These are phyloP conservation scores for Pythium vanterpoolii DNA, from an alignment of 352 stramenopile genomes.

Conservation along the genomic window DNA sequence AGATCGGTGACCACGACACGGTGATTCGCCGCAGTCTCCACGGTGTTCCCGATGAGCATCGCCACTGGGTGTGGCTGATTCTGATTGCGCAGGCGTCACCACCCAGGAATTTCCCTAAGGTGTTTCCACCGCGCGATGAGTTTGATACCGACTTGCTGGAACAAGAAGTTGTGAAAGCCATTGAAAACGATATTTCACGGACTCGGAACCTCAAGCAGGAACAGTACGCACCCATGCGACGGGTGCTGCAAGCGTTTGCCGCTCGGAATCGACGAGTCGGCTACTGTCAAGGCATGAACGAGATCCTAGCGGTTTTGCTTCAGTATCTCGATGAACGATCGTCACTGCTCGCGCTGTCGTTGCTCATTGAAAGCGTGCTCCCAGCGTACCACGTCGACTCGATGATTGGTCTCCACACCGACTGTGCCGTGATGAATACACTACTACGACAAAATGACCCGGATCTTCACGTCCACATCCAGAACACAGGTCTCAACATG, in stretches of 20 bases:
- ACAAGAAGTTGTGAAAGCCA: slow-evolving; percentile 67
- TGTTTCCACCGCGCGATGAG: slow-evolving; percentile 14
- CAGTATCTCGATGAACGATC: slow-evolving; percentile 66
- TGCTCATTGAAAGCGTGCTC: slow-evolving; percentile 73
- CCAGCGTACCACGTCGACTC: slow-evolving; percentile 81
- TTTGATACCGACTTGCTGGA: slow-evolving; percentile 35
- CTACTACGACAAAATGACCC: slow-evolving; percentile 74
- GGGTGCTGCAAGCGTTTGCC: slow-evolving; percentile 72
- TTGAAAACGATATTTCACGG: slow-evolving; percentile 78
- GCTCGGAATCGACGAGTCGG: slow-evolving; percentile 69
- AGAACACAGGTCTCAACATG: slow-evolving; percentile 80
- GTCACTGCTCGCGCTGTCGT: slow-evolving; percentile 51
- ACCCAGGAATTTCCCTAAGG: slow-evolving; percentile 20
- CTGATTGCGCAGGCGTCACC: slow-evolving; percentile 44
- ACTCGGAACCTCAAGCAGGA: slow-evolving; percentile 57
- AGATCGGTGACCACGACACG: slow-evolving; percentile 25
- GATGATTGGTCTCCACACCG: slow-evolving; percentile 81
- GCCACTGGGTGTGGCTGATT: slow-evolving; percentile 70
- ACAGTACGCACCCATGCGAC: slow-evolving; percentile 54
- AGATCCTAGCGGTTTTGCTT: slow-evolving; percentile 70
- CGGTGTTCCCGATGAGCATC: slow-evolving; percentile 62
- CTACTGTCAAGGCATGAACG: slow-evolving; percentile 87
- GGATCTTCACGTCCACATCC: slow-evolving; percentile 65
- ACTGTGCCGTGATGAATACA: slow-evolving; percentile 81
- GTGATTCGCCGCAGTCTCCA: slow-evolving; percentile 44